phyloP scores from a whole-genome alignment of 148 eudicot genomes.

The Camellia sinensis region DNA sequence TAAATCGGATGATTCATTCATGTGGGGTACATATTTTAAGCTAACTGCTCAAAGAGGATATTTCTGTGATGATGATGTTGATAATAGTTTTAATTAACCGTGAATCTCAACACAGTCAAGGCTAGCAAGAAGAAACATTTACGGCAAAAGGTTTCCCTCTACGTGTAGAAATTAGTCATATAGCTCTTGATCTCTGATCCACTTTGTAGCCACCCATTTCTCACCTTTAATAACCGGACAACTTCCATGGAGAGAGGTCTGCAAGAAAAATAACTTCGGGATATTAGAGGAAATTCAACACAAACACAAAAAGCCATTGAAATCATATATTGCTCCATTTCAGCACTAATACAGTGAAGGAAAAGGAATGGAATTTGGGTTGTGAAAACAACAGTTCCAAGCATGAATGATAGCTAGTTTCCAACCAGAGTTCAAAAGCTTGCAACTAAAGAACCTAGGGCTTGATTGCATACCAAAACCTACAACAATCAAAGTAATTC shows the following conservation, averaged over 20 bases:
- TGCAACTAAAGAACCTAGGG: neutral
- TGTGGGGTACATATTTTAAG: neutral
- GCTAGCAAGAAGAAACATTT: neutral
- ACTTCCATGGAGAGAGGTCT: conserved; percentile 71
- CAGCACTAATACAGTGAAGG: no score
- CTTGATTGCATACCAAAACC: neutral
- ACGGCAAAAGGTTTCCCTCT: neutral
- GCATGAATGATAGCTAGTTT: neutral
- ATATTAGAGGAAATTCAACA: conserved; percentile 8
- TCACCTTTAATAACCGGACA: conserved; percentile 70
- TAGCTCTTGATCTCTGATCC: conserved; percentile 48
- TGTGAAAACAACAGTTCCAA: neutral
- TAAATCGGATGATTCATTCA: neutral
- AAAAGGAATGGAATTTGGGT: neutral
- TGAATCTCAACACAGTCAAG: neutral
- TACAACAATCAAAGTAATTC: neutral
- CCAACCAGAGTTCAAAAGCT: neutral
- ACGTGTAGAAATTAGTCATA: conserved; percentile 19
- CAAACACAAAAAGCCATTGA: neutral
- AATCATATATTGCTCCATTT: neutral
- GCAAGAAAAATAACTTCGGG: neutral
- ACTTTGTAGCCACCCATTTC: conserved; percentile 78
- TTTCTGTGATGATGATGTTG: neutral
- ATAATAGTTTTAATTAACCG: neutral
- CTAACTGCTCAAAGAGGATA: neutral